Percentiles rank a stretch among this genome's conserved stretches.
Conservation (phyloP, 2,329 filamentous ascomycete species). For the Cladosporium velox region DNA sequence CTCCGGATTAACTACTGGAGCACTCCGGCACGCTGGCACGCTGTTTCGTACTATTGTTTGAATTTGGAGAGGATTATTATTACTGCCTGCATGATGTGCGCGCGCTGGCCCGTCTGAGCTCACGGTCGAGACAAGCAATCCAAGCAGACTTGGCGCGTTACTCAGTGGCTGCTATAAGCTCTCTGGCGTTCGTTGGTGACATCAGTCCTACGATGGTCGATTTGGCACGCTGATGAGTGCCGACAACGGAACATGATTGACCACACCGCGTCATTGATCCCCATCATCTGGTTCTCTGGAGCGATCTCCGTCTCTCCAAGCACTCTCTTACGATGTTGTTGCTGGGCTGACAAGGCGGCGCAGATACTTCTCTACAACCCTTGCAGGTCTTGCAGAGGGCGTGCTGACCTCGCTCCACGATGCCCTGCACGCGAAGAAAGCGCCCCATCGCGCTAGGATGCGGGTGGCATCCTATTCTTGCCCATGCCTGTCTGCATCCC, state of each 20-base stretch:
- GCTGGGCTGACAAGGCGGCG: slow-evolving; percentile 14
- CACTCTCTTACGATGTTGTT: not conserved
- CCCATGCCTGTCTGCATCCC: slow-evolving; percentile 4
- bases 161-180: slow-evolving; percentile 14
- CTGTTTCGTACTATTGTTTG: slow-evolving; percentile 10
- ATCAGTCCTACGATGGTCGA: slow-evolving; percentile 12
- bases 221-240: slow-evolving; percentile 4
- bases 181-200: slow-evolving; percentile 12
- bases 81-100: not conserved
- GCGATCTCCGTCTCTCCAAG: slow-evolving; percentile 8
- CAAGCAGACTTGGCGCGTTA: not conserved
- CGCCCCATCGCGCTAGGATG: slow-evolving; percentile 8
- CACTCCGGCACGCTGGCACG: not conserved
- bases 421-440: slow-evolving; percentile 6
- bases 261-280: slow-evolving; percentile 17
- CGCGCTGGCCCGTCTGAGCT: not conserved
- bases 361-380: not conserved
- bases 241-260: slow-evolving; percentile 3
- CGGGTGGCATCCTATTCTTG: slow-evolving; percentile 6
- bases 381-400: slow-evolving; percentile 3
- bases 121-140: slow-evolving; percentile 20
- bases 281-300: slow-evolving; percentile 1
- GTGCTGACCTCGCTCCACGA: slow-evolving; percentile 9
- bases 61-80: not conserved
- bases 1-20: slow-evolving; percentile 2